Percentiles rank a stretch among this genome's conserved stretches.
These are phyloP conservation scores for Basidiobolus heterosporus DNA, from an alignment of 371 early-diverging fungal genomes.

Conservation along the genomic window DNA sequence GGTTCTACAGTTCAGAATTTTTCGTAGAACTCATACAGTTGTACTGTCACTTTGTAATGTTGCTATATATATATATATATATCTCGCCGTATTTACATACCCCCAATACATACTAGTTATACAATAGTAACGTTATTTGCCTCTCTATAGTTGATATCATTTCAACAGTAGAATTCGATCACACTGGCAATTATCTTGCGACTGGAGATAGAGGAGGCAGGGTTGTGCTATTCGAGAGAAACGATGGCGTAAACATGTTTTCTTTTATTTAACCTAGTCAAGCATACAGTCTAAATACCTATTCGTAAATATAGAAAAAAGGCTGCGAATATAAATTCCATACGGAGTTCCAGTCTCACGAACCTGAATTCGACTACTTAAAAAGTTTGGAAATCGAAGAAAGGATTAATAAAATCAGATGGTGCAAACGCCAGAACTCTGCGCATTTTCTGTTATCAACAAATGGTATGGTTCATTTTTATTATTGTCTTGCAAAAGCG, in stretches of 20 bases:
- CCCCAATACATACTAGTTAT: no score
- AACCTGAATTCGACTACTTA: slow-evolving; percentile 98
- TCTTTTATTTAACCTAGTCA: neutral
- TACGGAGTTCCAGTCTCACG: slow-evolving; percentile 97
- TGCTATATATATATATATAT: no score
- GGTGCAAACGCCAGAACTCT: slow-evolving; percentile 86
- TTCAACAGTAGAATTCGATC: slow-evolving; percentile 94
- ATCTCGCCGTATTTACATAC: no score
- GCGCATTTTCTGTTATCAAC: slow-evolving; percentile 93
- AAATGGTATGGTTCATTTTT: slow-evolving; percentile 52
- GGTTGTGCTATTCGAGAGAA: slow-evolving; percentile 91
- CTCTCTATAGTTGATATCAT: slow-evolving; percentile 81
- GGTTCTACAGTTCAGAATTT: no score
- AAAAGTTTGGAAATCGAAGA: slow-evolving; percentile 98
- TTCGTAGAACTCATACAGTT: neutral
- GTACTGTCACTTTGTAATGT: no score
- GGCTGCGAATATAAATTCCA: slow-evolving; percentile 97
- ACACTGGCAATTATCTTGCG: slow-evolving; percentile 89
- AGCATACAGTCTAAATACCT: neutral
- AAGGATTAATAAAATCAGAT: slow-evolving; percentile 97
- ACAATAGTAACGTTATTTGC: no score
- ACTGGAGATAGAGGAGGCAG: slow-evolving; percentile 96
- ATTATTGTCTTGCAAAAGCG: no score
- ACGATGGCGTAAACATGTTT: slow-evolving; percentile 64
- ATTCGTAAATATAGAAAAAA: slow-evolving; percentile 59